phyloP scores from a whole-genome alignment of 2,329 filamentous ascomycete genomes.

The Trematosphaeria pertusa region DNA sequence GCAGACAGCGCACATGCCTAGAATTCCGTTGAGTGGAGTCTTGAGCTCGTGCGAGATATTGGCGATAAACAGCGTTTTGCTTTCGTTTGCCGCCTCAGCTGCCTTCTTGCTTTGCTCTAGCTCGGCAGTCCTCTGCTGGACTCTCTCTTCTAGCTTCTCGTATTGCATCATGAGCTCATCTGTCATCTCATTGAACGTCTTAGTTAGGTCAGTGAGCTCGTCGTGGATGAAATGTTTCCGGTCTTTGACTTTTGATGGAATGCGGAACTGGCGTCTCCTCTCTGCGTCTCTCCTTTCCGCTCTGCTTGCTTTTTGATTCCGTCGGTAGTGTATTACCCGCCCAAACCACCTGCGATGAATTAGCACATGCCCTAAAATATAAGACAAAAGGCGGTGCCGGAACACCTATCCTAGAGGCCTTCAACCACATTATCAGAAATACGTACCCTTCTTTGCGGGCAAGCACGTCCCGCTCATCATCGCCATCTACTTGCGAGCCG shows the following conservation, averaged over 20 bases:
- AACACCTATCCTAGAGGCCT: too few species aligned
- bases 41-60: conserved; percentile 90
- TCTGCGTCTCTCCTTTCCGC: conserved; percentile 48
- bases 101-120: conserved; percentile 89
- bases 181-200: conserved; percentile 92
- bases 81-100: conserved; percentile 93
- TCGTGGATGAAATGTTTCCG: conserved; percentile 79
- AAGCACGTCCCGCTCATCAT: conserved; percentile 56
- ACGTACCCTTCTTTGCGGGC: conserved; percentile 57
- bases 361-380: too few species aligned
- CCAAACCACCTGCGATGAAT: too few species aligned
- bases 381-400: too few species aligned
- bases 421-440: too few species aligned
- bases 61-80: conserved; percentile 96
- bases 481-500: conserved; percentile 45
- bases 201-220: conserved; percentile 81
- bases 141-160: conserved; percentile 80
- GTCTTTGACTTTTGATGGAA: conserved; percentile 81
- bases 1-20: conserved; percentile 92
- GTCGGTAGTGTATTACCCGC: conserved; percentile 28
- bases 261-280: conserved; percentile 71
- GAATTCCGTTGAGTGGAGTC: conserved; percentile 92
- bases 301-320: conserved; percentile 40
- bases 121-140: conserved; percentile 81
- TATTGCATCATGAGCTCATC: conserved; percentile 90